These are phyloP conservation scores for Talinum fruticosum DNA, from an alignment of 148 eudicot species.

Conservation along the genomic window DNA sequence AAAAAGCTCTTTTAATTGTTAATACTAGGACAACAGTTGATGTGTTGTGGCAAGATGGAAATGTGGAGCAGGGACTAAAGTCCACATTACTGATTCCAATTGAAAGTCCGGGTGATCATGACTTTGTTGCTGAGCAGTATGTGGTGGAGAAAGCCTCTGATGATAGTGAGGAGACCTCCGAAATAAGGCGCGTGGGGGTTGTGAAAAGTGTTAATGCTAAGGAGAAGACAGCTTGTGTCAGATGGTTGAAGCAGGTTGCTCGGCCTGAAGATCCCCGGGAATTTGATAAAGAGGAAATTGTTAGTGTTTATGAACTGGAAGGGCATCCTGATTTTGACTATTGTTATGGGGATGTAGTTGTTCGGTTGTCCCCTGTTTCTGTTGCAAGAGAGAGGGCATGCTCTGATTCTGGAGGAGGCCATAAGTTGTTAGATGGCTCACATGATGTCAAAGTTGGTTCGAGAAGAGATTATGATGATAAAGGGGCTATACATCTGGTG, in stretches of 20 bases:
- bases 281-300: conserved; percentile 86
- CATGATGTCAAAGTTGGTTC: conserved; percentile 28
- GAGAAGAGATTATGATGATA: conserved; percentile 17
- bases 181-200: conserved; percentile 84
- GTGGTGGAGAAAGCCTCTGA: conserved; percentile 87
- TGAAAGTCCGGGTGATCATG: conserved; percentile 96
- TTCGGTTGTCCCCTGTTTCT: conserved; percentile 72
- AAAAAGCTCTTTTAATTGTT: conserved; percentile 73
- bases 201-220: conserved; percentile 91
- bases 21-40: conserved; percentile 71
- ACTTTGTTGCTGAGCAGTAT: conserved; percentile 92
- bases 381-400: conserved; percentile 26
- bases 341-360: conserved; percentile 96
- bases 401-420: conserved; percentile 36
- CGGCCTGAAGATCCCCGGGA: conserved; percentile 87
- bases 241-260: conserved; percentile 84
- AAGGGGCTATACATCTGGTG: conserved; percentile 28
- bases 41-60: conserved; percentile 98
- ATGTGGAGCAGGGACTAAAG: conserved; percentile 40
- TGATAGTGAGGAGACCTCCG: conserved; percentile 54
- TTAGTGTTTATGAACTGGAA: conserved; percentile 97
- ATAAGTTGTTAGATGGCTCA: conserved; percentile 22
- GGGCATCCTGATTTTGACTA: conserved; percentile 95
- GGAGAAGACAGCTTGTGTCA: conserved; percentile 85
- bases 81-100: conserved; percentile 75